Conservation (phyloP, 2,329 filamentous ascomycete species). For the Curvularia eragrostidis region DNA sequence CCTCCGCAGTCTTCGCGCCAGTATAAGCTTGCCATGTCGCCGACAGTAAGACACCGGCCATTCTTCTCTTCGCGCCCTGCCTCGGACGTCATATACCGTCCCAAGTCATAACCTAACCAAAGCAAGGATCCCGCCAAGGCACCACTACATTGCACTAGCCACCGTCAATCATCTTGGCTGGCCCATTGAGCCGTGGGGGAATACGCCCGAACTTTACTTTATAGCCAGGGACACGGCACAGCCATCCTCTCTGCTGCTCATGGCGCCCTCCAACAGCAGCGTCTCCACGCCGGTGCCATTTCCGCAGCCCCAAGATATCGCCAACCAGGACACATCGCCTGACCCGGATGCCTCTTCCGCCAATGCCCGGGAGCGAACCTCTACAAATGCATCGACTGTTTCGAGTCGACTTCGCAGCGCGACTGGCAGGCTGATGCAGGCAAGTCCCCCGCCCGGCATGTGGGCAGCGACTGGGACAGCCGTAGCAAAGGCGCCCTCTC, state of each 20-base stretch:
- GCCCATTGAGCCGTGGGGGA: conserved; percentile 14
- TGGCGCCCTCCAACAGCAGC: conserved; percentile 31
- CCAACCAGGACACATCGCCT: conserved; percentile 17
- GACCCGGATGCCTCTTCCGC: conserved; percentile 20
- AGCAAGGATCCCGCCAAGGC: conserved; percentile 27
- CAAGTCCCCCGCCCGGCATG: conserved; percentile 51
- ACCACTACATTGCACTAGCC: conserved; percentile 16
- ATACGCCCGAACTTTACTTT: conserved; percentile 8
- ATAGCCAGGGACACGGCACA: conserved; percentile 6
- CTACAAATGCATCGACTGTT: conserved; percentile 42
- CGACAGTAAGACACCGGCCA: not conserved
- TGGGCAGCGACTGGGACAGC: conserved; percentile 55
- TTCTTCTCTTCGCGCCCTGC: conserved; percentile 13
- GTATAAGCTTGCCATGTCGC: conserved; percentile 15
- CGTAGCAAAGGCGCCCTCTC: conserved; percentile 52
- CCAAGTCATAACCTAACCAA: conserved; percentile 8
- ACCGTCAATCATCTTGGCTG: conserved; percentile 24
- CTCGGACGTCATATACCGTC: conserved; percentile 5
- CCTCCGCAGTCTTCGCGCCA: not conserved
- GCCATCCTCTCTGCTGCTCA: conserved; percentile 14
- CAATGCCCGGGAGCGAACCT: conserved; percentile 33
- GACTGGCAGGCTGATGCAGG: conserved; percentile 49
- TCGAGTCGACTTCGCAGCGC: conserved; percentile 45
- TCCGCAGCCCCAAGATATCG: conserved; percentile 30
- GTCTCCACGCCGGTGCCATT: conserved; percentile 38